A percentile compares a stretch with the other conserved stretches of the same genome.
Evolutionary conservation across 345 rosid genomes (phyloP).

Genomic region (Diplotaxis tenuifolia): DNA sequence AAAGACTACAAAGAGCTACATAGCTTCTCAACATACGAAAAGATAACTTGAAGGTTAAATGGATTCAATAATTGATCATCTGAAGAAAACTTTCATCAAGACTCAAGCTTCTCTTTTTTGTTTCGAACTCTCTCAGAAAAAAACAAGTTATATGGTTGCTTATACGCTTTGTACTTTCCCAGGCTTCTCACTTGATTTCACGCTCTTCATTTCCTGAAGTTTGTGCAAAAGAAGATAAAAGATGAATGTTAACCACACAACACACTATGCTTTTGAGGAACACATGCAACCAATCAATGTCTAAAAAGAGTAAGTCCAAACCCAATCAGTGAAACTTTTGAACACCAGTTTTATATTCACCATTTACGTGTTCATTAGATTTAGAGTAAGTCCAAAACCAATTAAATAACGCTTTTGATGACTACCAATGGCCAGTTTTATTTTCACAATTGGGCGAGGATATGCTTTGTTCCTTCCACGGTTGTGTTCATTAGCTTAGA

Average conservation of each 20-base stretch:
- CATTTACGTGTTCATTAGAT: neutral
- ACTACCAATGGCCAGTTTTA: neutral
- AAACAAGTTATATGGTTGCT: constrained; percentile 4
- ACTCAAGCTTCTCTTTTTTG: neutral
- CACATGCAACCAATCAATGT: constrained; percentile 2
- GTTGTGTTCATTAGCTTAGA: constrained; percentile 16
- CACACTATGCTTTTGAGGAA: neutral
- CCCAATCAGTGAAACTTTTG: neutral
- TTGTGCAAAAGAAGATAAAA: neutral
- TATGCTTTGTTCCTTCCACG: neutral
- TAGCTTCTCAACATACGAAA: constrained; percentile 17
- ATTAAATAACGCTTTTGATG: neutral
- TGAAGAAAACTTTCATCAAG: constrained; percentile 13
- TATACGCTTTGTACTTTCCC: constrained; percentile 35
- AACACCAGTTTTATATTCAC: neutral
- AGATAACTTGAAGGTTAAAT: constrained; percentile 17
- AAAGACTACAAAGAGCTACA: constrained; percentile 9
- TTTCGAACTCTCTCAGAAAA: neutral
- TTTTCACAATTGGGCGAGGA: neutral
- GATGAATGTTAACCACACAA: neutral
- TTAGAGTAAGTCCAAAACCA: constrained; percentile 8
- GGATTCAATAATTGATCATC: constrained; percentile 23
- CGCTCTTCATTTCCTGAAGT: constrained; percentile 24
- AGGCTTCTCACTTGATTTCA: constrained; percentile 31
- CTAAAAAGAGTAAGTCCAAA: constrained; percentile 6